phyloP scores from a whole-genome alignment of 768 basidiomycete species.

The Mrakia blollopis region DNA sequence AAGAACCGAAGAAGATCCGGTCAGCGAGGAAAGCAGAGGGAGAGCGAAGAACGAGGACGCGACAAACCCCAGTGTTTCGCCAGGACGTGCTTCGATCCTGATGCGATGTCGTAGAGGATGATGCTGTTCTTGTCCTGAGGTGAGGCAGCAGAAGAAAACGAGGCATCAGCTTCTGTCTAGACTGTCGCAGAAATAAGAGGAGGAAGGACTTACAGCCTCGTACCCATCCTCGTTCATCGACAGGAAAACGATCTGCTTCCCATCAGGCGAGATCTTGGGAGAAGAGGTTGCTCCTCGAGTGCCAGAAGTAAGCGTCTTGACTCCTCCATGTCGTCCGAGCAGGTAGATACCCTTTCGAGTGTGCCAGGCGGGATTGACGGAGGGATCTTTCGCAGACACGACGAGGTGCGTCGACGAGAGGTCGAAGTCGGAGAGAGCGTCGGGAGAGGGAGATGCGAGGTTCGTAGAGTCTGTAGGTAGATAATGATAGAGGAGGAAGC shows the following conservation, averaged over 20 bases:
- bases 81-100: slow-evolving; percentile 63
- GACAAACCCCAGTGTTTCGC: slow-evolving; percentile 71
- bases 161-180: not conserved
- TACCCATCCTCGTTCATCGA: slow-evolving; percentile 83
- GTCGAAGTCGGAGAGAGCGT: slow-evolving; percentile 75
- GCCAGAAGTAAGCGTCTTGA: slow-evolving; percentile 63
- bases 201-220: slow-evolving; percentile 51
- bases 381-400: slow-evolving; percentile 80
- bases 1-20: not conserved
- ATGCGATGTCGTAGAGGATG: slow-evolving; percentile 68
- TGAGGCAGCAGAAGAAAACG: not conserved
- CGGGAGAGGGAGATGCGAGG: slow-evolving; percentile 75
- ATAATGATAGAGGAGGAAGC: not conserved
- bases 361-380: slow-evolving; percentile 70
- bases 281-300: slow-evolving; percentile 73
- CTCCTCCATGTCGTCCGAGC: slow-evolving; percentile 20
- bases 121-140: slow-evolving; percentile 50
- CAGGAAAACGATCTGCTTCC: slow-evolving; percentile 75
- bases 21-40: not conserved
- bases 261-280: slow-evolving; percentile 64
- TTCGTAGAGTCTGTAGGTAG: slow-evolving; percentile 49
- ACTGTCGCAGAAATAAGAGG: no score
- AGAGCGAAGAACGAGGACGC: slow-evolving; percentile 34
- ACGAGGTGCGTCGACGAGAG: slow-evolving; percentile 64
- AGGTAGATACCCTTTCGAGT: slow-evolving; percentile 74